Conservation (phyloP, 2,329 filamentous ascomycete species). For the Ceratocystis albifundus region DNA sequence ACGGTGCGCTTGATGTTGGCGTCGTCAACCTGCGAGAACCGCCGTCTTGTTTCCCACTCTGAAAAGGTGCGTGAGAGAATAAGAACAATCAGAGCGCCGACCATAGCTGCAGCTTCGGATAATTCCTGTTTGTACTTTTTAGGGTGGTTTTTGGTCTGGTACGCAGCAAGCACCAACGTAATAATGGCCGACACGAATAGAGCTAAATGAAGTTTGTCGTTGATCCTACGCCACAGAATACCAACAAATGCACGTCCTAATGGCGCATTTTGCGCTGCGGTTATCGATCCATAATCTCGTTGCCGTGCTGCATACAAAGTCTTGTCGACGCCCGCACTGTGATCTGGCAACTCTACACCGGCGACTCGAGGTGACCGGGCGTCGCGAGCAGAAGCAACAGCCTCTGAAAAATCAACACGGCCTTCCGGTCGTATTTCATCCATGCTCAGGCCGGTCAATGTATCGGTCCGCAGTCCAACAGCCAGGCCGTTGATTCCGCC, state of each 20-base stretch:
- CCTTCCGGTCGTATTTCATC: constrained; percentile 40
- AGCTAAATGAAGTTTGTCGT: constrained; percentile 67
- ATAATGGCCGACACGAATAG: constrained; percentile 61
- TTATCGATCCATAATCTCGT: constrained; percentile 7
- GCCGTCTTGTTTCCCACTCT: constrained; percentile 71
- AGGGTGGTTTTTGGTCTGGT: constrained; percentile 51
- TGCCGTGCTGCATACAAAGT: neutral
- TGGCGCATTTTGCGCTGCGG: neutral
- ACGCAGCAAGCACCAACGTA: constrained; percentile 62
- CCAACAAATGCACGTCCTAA: constrained; percentile 12
- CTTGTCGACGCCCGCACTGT: neutral
- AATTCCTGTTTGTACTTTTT: constrained; percentile 54
- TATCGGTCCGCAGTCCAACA: constrained; percentile 39
- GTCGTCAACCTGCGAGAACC: constrained; percentile 68
- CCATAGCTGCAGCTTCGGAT: constrained; percentile 72
- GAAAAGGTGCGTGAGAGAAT: constrained; percentile 67
- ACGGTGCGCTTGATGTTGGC: constrained; percentile 67
- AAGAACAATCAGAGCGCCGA: constrained; percentile 64
- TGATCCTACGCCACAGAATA: constrained; percentile 59
- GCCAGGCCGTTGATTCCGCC: constrained; percentile 45
- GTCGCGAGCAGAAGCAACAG: constrained; percentile 32
- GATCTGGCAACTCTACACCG: constrained; percentile 9
- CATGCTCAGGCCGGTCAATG: constrained; percentile 37
- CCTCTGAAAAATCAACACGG: constrained; percentile 39
- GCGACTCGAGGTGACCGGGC: constrained; percentile 28